Base-by-base conservation (phyloP, 768 basidiomycete genomes). In the Macrolepiota fuliginosa region DNA sequence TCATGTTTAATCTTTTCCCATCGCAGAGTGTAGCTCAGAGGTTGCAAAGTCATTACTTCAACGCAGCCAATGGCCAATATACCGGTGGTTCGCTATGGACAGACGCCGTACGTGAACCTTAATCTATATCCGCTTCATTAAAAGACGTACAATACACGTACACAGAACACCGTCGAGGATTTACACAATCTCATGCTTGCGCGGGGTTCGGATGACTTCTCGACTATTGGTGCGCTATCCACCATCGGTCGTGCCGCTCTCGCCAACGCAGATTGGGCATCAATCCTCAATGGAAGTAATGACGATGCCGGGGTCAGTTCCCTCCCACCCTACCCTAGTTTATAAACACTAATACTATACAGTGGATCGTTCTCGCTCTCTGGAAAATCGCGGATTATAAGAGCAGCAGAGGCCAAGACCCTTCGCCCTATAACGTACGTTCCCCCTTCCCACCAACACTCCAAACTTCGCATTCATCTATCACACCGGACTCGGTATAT, bases 361-460 rank as follows among this genome's bases (percentile, higher is more conserved):
- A 85, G 83, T 86, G 84, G 84, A 71, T 84, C 40, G 79, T 84
- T 36, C 70, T 85, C n/a, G 76, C 82, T 9, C 68, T 84, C 9
- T 84, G 83, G 84, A 86, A 83, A 70, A 81, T 85, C 7, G 79
- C 74, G 0, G 83, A 86, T 66, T 85, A 84, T 70, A 81, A 80
- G 64, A 68, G 65, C 19, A 69, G 70, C 17, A 73, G 77, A 52
- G 80, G 81, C 25, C 63, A 71, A 68, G 74, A 67, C 54, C 67
- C 63, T 39, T 61, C 64, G 3, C 67, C 71, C 22, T 76, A 73
- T 65, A 51, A 73, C 27, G 72, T 76, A 61, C 67, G 72, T 62
- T 50, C 22, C 54, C 10, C 47, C 25, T 4, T 27, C 24, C 13
- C 47, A 25, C 3, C 25, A 4, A 19, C 15, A 45, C 24, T 49